phyloP scores from a whole-genome alignment of 768 basidiomycete species.

The Chalciporus sphaerocephalus region DNA sequence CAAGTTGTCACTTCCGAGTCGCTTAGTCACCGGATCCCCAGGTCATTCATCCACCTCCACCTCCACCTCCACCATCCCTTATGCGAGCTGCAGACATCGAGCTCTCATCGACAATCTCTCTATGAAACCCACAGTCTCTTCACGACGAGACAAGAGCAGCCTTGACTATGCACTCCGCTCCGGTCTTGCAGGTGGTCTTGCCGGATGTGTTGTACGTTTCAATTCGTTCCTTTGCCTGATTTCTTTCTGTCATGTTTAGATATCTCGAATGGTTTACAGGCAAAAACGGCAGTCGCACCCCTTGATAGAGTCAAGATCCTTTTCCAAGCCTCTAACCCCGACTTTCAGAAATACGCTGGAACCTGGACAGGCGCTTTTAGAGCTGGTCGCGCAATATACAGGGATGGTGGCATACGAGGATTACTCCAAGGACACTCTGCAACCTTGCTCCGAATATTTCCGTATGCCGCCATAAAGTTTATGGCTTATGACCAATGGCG shows the following conservation, averaged over 20 bases:
- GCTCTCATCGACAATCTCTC: conserved; percentile 11
- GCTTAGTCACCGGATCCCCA: no score
- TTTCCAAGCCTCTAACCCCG: conserved; percentile 94
- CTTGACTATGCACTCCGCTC: conserved; percentile 68
- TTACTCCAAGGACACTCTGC: conserved; percentile 95
- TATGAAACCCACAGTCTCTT: conserved; percentile 34
- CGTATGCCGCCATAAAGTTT: conserved; percentile 96
- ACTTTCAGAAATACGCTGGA: conserved; percentile 93
- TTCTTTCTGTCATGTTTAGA: conserved; percentile 6
- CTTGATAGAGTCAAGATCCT: conserved; percentile 98
- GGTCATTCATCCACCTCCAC: neutral
- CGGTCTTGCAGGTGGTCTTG: conserved; percentile 88
- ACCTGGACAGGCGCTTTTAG: conserved; percentile 75
- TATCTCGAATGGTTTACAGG: conserved; percentile 42
- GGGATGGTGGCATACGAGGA: conserved; percentile 64
- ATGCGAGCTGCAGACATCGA: conserved; percentile 6
- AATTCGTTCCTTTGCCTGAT: neutral
- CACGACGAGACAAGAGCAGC: conserved; percentile 49
- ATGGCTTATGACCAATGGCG: conserved; percentile 93
- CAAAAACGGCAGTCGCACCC: conserved; percentile 92
- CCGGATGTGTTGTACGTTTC: conserved; percentile 82
- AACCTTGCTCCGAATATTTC: conserved; percentile 90
- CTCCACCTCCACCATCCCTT: neutral
- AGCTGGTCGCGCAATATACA: conserved; percentile 71
- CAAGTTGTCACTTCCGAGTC: no score